Evolutionary conservation across 257 asterid genomes (phyloP).

Genomic region (Lycium ferocissimum): DNA sequence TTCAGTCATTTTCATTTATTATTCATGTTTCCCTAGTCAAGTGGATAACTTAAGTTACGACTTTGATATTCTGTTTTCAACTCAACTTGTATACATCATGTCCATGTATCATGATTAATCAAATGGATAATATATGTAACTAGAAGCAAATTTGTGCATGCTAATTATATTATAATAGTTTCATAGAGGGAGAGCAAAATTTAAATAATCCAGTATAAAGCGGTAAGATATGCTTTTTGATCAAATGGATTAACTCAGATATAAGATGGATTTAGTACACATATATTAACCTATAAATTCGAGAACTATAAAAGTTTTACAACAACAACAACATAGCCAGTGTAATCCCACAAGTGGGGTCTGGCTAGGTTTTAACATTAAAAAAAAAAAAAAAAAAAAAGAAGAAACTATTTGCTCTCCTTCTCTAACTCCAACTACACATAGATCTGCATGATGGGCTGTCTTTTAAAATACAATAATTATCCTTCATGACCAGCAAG

Average conservation of each 20-base stretch:
- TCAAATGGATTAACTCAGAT: too few species aligned
- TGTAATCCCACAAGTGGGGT: too few species aligned
- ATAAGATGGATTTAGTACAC: too few species aligned
- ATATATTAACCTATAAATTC: too few species aligned
- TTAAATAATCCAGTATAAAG: neutral
- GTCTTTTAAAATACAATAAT: neutral
- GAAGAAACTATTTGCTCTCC: too few species aligned
- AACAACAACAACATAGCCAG: too few species aligned
- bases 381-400: too few species aligned
- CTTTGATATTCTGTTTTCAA: neutral
- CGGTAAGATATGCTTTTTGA: too few species aligned
- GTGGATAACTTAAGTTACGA: slow-evolving; percentile 2
- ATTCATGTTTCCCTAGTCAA: slow-evolving; percentile 9
- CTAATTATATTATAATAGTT: neutral
- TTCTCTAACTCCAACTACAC: neutral
- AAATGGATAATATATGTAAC: neutral
- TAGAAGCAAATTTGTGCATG: neutral
- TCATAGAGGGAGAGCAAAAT: neutral
- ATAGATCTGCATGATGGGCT: neutral
- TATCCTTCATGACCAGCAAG: neutral
- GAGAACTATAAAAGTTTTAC: too few species aligned
- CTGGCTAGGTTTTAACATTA: too few species aligned
- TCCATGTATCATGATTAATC: neutral
- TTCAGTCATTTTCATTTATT: slow-evolving; percentile 17
- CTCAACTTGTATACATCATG: neutral